phyloP scores from a whole-genome alignment of 371 early-diverging fungal species.

The Choanephora cucurbitarum region DNA sequence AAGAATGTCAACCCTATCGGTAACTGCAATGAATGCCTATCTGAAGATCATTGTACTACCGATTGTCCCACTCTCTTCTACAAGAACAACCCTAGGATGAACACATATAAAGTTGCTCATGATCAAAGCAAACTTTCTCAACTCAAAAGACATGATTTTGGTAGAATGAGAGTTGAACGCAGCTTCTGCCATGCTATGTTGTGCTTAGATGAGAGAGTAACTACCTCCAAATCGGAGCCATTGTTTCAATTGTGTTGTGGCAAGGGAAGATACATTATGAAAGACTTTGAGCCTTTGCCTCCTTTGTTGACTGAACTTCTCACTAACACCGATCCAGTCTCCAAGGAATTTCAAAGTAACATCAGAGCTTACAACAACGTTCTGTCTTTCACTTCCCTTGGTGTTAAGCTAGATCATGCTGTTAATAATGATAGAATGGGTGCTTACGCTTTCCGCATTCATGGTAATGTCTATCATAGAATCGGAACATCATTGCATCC shows the following conservation, averaged over 20 bases:
- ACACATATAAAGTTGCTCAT: background rate
- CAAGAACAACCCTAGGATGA: background rate
- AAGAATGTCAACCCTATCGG: background rate
- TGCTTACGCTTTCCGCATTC: constrained; percentile 18
- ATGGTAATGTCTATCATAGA: constrained; percentile 13
- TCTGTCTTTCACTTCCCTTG: constrained; percentile 20
- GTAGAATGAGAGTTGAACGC: constrained; percentile 10
- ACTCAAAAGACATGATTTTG: constrained; percentile 2
- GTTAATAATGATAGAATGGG: constrained; percentile 1
- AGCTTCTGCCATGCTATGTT: background rate
- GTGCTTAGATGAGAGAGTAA: constrained; percentile 9
- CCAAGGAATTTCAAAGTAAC: constrained; percentile 8
- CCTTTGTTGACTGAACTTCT: background rate
- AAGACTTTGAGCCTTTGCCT: background rate
- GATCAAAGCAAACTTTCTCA: background rate
- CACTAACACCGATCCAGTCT: background rate
- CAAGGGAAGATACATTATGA: background rate
- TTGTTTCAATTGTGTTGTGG: constrained; percentile 5
- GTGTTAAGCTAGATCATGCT: constrained; percentile 12
- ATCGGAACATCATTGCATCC: constrained; percentile 9
- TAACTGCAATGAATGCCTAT: background rate
- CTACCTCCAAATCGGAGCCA: background rate
- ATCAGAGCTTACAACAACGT: constrained; percentile 20
- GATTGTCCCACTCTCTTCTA: too few relatives aligned
- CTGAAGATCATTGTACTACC: background rate